Conservation (phyloP, 2,329 filamentous ascomycete species). For the Calonectria fujianensis region DNA sequence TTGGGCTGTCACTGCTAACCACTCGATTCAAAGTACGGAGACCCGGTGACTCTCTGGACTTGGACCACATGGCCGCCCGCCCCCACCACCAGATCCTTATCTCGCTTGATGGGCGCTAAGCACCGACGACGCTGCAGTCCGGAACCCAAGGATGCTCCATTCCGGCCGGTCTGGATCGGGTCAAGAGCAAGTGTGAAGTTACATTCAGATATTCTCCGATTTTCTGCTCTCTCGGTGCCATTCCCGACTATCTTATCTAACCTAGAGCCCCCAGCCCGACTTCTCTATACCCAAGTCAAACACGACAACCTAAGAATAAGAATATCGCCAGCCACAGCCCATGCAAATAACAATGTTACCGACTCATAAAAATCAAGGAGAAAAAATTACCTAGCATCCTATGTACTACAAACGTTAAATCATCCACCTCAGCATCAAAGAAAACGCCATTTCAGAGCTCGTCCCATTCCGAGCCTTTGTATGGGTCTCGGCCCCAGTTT, state of each 20-base stretch:
- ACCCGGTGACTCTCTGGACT: slow-evolving; percentile 11
- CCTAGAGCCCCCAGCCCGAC: background rate
- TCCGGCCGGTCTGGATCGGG: slow-evolving; percentile 3
- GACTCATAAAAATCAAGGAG: background rate
- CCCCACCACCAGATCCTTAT: slow-evolving; percentile 43
- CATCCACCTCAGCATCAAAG: slow-evolving; percentile 8
- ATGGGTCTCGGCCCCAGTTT: slow-evolving; percentile 76
- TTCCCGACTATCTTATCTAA: slow-evolving; percentile 25
- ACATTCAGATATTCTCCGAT: slow-evolving; percentile 32
- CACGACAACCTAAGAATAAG: background rate
- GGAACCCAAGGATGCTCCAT: slow-evolving; percentile 23
- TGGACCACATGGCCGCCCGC: slow-evolving; percentile 26
- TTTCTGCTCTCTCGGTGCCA: slow-evolving; percentile 11
- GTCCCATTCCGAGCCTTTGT: slow-evolving; percentile 62
- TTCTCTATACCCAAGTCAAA: slow-evolving; percentile 3
- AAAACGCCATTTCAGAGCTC: slow-evolving; percentile 60
- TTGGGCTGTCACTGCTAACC: background rate
- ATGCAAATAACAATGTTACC: background rate
- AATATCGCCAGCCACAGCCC: no score
- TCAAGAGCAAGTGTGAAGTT: slow-evolving; percentile 18
- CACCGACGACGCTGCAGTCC: slow-evolving; percentile 9
- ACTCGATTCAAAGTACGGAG: slow-evolving; percentile 2
- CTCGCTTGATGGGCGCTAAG: slow-evolving; percentile 39
- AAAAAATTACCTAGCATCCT: slow-evolving; percentile 20
- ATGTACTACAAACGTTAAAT: slow-evolving; percentile 22